Evolutionary conservation across 2,329 filamentous ascomycete genomes (phyloP), one percentile per base, ranked within the genome.

Genomic region (Claviceps sp.): DNA sequence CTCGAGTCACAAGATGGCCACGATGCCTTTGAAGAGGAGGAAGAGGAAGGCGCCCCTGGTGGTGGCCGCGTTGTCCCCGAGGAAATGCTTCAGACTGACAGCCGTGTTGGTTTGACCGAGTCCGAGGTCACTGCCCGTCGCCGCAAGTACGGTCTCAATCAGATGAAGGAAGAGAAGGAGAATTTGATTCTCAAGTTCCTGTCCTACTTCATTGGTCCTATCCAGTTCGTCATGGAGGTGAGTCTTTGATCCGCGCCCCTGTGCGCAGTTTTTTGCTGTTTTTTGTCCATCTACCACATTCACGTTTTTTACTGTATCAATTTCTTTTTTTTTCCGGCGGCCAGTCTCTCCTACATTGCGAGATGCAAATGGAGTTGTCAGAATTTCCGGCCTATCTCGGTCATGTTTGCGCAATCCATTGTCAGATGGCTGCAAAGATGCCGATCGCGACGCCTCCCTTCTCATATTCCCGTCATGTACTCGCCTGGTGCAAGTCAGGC

Each of bases 181-280:
- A 94, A 90, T 63, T 63, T 89, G 53, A 69, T 90, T 55, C 76
- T 93, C 62, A 93, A 94, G 75, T 94, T 95, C 69, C 69, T 81
- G 62, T 76, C 78, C 61, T 93, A 86, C 73, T 94, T 94, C 68
- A 74, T 93, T 52, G 89, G 89, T 58, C 89, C 89, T 23, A 91
- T 95, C 59, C 88, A 94, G 67, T 91, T 91, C 69, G 88, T 95
- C 66, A 95, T 95, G 88, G 86, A 91, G 82, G 85, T 84, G 67
- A 64, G 79, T 68, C 26, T 51, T 52, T 26, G 26, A 26, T 16
- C 23, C 3, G 14, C 22, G 29, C 17, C 9, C 11, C 4, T 34
- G 36, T n/a, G 17, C 20, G 14, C 7, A 39, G 5, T 49, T 5
- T 36, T 44, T 20, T 7, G 26, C 4, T 17, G 4, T 38, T 23